Percentiles rank a stretch among this genome's conserved stretches.
phyloP scores from a whole-genome alignment of 2,329 filamentous ascomycete genomes.

The Eurotiales sp. region DNA sequence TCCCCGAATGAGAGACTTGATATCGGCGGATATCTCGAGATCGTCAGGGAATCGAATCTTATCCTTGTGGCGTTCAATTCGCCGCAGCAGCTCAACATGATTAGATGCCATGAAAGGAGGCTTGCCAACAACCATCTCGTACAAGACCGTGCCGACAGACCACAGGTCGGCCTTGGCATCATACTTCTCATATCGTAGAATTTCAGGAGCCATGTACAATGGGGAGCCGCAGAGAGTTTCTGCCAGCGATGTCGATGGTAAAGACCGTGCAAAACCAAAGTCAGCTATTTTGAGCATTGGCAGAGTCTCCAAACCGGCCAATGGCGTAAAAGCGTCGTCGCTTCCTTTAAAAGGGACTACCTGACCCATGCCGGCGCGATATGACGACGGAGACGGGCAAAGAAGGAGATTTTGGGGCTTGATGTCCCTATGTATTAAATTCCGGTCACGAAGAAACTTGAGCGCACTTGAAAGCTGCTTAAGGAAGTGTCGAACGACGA shows the following conservation, averaged over 20 bases:
- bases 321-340: slow-evolving; percentile 74
- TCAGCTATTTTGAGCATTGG: slow-evolving; percentile 98
- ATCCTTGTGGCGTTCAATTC: slow-evolving; percentile 86
- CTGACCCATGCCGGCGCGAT: slow-evolving; percentile 59
- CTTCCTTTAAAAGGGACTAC: slow-evolving; percentile 72
- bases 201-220: slow-evolving; percentile 98
- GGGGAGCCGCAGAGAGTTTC: slow-evolving; percentile 96
- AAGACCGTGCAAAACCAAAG: slow-evolving; percentile 93
- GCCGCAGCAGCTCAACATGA: slow-evolving; percentile 87
- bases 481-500: slow-evolving; percentile 92
- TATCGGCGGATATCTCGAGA: slow-evolving; percentile 64
- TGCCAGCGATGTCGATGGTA: slow-evolving; percentile 85
- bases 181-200: slow-evolving; percentile 93
- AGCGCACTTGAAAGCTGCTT: slow-evolving; percentile 92
- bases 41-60: slow-evolving; percentile 77
- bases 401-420: slow-evolving; percentile 95
- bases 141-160: slow-evolving; percentile 94
- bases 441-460: slow-evolving; percentile 76
- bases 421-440: slow-evolving; percentile 93
- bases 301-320: slow-evolving; percentile 74
- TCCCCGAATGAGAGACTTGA: slow-evolving; percentile 75
- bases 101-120: slow-evolving; percentile 91
- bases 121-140: slow-evolving; percentile 88
- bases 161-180: slow-evolving; percentile 95
- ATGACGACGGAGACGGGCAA: slow-evolving; percentile 72